phyloP scores from a whole-genome alignment of 2,329 filamentous ascomycete genomes.

The Venturia effusa region DNA sequence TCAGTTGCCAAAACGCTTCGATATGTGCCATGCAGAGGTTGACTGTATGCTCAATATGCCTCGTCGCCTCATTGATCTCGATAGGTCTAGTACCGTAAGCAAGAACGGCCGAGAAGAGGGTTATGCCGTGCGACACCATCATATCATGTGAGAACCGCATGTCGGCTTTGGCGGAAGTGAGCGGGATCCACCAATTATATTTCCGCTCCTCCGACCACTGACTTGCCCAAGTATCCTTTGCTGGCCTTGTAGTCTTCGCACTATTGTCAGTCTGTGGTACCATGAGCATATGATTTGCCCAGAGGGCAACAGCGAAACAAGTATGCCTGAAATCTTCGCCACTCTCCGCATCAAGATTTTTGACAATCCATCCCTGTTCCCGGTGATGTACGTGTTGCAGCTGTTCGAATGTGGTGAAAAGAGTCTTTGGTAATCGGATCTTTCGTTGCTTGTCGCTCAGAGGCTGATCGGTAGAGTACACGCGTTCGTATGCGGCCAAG shows the following conservation, averaged over 20 bases:
- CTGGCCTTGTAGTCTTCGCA: neutral
- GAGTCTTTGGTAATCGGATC: neutral
- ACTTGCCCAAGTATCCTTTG: neutral
- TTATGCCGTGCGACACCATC: constrained; percentile 6
- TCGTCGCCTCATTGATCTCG: neutral
- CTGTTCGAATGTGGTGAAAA: neutral
- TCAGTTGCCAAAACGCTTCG: neutral
- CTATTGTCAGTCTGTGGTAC: neutral
- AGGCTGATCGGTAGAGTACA: neutral
- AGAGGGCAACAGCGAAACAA: neutral
- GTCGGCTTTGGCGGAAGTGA: neutral
- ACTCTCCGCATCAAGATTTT: neutral
- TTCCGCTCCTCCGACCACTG: neutral
- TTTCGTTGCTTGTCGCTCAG: neutral
- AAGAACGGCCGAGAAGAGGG: neutral
- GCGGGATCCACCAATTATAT: constrained; percentile 3
- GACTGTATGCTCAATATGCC: neutral
- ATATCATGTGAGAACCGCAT: neutral
- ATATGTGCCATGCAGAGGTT: neutral
- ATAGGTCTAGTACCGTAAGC: neutral
- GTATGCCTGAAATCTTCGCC: neutral
- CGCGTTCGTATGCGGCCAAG: constrained; percentile 3
- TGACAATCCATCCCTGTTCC: neutral
- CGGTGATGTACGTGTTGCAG: neutral
- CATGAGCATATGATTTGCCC: neutral